phyloP scores from a whole-genome alignment of 2,329 filamentous ascomycete genomes.

The Hirsutella rhossiliensis region DNA sequence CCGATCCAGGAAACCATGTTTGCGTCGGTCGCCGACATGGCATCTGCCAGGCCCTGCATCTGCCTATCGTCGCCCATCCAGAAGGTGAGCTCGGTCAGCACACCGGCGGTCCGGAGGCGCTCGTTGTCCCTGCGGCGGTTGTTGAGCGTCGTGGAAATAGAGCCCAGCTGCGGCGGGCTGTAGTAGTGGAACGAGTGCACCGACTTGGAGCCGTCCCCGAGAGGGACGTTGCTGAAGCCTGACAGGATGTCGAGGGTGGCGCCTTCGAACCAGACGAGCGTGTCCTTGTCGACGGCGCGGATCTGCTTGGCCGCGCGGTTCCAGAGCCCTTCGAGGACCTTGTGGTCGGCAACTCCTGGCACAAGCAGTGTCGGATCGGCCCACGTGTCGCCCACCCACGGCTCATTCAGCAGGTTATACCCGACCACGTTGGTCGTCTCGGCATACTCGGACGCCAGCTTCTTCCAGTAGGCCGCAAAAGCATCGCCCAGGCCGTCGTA shows the following conservation, averaged over 20 bases:
- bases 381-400: slow-evolving; percentile 8
- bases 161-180: slow-evolving; percentile 7
- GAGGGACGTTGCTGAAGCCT: slow-evolving; percentile 8
- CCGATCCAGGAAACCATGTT: slow-evolving; percentile 9
- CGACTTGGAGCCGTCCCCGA: slow-evolving; percentile 7
- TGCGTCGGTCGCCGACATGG: slow-evolving; percentile 6
- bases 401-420: slow-evolving; percentile 9
- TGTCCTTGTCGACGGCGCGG: slow-evolving; percentile 7
- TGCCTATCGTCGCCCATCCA: slow-evolving; percentile 9
- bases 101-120: slow-evolving; percentile 7
- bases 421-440: slow-evolving; percentile 6
- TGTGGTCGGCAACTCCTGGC: slow-evolving; percentile 7
- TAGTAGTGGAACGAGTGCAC: slow-evolving; percentile 11
- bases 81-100: slow-evolving; percentile 8
- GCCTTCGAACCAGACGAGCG: slow-evolving; percentile 10
- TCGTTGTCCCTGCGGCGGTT: slow-evolving; percentile 7
- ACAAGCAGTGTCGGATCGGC: slow-evolving; percentile 6
- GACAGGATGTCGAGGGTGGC: slow-evolving; percentile 7
- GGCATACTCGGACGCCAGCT: slow-evolving; percentile 6
- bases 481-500: slow-evolving; percentile 8
- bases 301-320: slow-evolving; percentile 7
- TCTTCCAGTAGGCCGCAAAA: slow-evolving; percentile 8
- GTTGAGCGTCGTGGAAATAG: slow-evolving; percentile 4
- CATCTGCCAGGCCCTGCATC: slow-evolving; percentile 6
- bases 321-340: slow-evolving; percentile 7